Percentiles rank a stretch among this genome's conserved stretches.
These are phyloP conservation scores for Dysphania ambrosioides DNA, from an alignment of 148 eudicot species.

Conservation along the genomic window DNA sequence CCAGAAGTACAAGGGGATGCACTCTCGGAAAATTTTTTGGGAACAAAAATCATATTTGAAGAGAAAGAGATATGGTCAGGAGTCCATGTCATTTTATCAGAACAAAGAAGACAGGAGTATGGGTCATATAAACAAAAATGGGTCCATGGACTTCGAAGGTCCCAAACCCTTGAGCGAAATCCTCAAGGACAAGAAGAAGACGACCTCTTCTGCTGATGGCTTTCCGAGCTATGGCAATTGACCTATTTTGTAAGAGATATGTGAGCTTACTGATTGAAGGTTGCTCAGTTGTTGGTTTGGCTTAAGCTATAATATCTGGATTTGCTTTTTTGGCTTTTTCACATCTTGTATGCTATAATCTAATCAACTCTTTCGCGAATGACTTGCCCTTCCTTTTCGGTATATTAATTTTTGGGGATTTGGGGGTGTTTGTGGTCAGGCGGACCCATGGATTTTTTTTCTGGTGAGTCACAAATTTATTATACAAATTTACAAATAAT, in stretches of 20 bases:
- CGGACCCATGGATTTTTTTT: too few relatives aligned
- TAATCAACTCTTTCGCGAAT: background rate
- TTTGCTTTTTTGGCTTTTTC: background rate
- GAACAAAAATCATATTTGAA: constrained; percentile 30
- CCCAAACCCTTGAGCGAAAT: constrained; percentile 41
- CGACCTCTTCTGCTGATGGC: constrained; percentile 6
- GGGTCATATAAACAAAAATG: constrained; percentile 5
- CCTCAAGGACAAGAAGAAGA: constrained; percentile 32
- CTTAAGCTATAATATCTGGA: constrained; percentile 13
- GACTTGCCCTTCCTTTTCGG: background rate
- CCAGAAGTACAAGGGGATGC: constrained; percentile 33
- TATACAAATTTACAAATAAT: too few relatives aligned
- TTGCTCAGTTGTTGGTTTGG: background rate
- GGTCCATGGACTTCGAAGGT: constrained; percentile 27
- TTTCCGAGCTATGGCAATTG: constrained; percentile 24
- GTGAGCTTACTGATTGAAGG: constrained; percentile 7
- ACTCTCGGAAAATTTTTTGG: constrained; percentile 21
- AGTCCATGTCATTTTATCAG: constrained; percentile 34
- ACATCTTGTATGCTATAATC: background rate
- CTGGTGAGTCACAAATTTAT: too few relatives aligned
- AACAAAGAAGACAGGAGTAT: constrained; percentile 26
- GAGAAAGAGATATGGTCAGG: constrained; percentile 28
- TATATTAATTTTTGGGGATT: background rate
- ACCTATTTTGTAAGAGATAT: background rate
- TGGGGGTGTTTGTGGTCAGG: constrained; percentile 15